A percentile compares a stretch with the other conserved stretches of the same genome.
Evolutionary conservation across 202 grass and related monocot genomes (phyloP).

Genomic region (Saccharum hybrid): DNA sequence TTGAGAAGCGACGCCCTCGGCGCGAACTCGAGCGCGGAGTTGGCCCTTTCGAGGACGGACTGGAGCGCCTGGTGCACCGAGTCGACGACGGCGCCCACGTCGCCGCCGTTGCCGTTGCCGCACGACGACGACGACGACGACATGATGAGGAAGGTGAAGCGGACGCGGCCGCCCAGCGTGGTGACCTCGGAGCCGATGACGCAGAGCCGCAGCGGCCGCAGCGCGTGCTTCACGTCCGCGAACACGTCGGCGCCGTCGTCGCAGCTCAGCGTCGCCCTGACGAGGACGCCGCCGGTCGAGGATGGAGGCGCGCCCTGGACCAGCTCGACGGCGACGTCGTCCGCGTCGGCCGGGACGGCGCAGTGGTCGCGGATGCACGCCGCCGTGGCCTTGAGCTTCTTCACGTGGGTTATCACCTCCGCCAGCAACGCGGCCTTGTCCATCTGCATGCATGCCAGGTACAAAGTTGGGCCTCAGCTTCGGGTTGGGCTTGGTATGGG

Average conservation of each 20-base stretch:
- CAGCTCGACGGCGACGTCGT: slow-evolving; percentile 68
- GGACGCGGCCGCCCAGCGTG: slow-evolving; percentile 73
- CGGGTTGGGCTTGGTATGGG: not conserved
- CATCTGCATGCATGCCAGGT: slow-evolving; percentile 52
- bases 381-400: slow-evolving; percentile 72
- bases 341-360: slow-evolving; percentile 68
- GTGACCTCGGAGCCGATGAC: slow-evolving; percentile 72
- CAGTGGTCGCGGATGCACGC: slow-evolving; percentile 50
- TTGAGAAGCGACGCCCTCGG: slow-evolving; percentile 58
- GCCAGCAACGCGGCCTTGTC: slow-evolving; percentile 90
- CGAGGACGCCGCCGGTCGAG: slow-evolving; percentile 2
- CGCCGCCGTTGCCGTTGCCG: not conserved
- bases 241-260: slow-evolving; percentile 71
- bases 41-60: slow-evolving; percentile 61
- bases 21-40: slow-evolving; percentile 60
- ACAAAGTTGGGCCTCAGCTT: not conserved
- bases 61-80: slow-evolving; percentile 62
- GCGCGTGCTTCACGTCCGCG: slow-evolving; percentile 56
- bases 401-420: slow-evolving; percentile 77
- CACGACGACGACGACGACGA: slow-evolving; percentile 13
- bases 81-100: not conserved
- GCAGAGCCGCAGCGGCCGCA: slow-evolving; percentile 57
- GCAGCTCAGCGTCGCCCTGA: slow-evolving; percentile 79
- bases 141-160: slow-evolving; percentile 51
- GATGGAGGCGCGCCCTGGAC: not conserved